Evolutionary conservation across 1,284 basidiomycete species (phyloP), one percentile per base, ranked within the genome.

Genomic region (Veloporphyrellus conicus): DNA sequence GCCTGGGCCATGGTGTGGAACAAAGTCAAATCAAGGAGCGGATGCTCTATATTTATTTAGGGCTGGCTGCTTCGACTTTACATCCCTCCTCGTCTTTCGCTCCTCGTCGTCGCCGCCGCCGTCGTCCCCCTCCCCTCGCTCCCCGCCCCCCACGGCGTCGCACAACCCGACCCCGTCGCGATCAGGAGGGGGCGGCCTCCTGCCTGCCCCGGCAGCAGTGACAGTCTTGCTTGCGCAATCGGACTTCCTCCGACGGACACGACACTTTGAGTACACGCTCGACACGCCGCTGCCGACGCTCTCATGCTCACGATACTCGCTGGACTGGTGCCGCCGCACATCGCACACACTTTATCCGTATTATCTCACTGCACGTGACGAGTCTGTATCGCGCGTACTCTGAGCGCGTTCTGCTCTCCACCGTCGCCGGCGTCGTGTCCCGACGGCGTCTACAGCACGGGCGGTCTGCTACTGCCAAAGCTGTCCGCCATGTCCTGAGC

Each of bases 1-100:
- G 74, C 63, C 56, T 76, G 78, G 36, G 77, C 73, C 77, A 78
- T 78, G 52, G 50, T 52, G 23, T 34, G 43, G 48, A 53, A 29
- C 52, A 47, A 54, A 47, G 45, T 46, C 22, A 39, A 44, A 47
- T 20, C 39, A 10, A 37, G 23, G 31, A 14, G n/a, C 10, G 6
- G 41, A 40, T 43, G 8, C 50, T 49, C 47, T 53, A 62, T 53
- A 54, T 48, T 64, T 66, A 71, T 68, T 68, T 68, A 71, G 67
- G 67, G 69, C 69, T 70, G 67, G 69, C 69, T 54, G 41, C 53
- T 54, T 50, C 35, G 35, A 43, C 49, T 45, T 45, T 39, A 45
- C 47, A 47, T 50, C 34, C 11, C 43, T 10, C 50, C 22, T 20
- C 29, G 36, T 18, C 46, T 16, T 43, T 27, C 34, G 33, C 44